A percentile compares a stretch with the other conserved stretches of the same genome.
Conservation (phyloP, 2,329 filamentous ascomycete genomes). For the Curvularia eragrostidis region DNA sequence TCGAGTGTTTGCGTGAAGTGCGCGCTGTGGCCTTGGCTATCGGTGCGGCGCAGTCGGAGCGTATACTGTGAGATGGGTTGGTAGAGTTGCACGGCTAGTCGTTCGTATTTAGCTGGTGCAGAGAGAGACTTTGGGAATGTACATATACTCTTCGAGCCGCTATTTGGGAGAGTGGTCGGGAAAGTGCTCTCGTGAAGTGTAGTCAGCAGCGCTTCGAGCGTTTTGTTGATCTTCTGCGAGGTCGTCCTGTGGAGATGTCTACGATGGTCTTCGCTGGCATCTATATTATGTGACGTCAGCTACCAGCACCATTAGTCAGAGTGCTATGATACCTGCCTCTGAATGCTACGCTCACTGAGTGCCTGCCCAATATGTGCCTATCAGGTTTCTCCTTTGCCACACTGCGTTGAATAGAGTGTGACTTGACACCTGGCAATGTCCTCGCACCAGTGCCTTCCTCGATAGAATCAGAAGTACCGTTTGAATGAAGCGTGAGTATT, state of each 20-base stretch:
- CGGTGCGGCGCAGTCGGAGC: constrained; percentile 15
- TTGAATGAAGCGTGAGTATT: neutral
- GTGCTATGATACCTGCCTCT: constrained; percentile 26
- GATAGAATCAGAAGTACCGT: neutral
- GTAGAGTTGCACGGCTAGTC: constrained; percentile 25
- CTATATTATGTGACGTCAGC: constrained; percentile 28
- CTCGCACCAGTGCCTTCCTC: neutral
- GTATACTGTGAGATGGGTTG: constrained; percentile 29
- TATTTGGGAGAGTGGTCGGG: constrained; percentile 18
- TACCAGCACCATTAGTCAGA: neutral
- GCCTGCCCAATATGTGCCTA: constrained; percentile 17
- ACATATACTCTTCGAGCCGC: neutral
- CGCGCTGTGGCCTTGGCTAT: constrained; percentile 19
- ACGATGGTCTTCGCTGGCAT: constrained; percentile 37
- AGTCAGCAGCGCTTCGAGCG: constrained; percentile 24
- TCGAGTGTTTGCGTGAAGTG: constrained; percentile 23
- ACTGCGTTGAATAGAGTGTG: constrained; percentile 14
- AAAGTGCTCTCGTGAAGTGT: constrained; percentile 23
- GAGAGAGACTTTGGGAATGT: constrained; percentile 26
- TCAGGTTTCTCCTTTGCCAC: constrained; percentile 14
- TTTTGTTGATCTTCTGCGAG: constrained; percentile 28
- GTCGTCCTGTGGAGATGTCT: constrained; percentile 30
- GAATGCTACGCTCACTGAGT: constrained; percentile 39
- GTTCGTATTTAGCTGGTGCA: constrained; percentile 27
- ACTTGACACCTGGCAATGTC: constrained; percentile 9